Evolutionary conservation across 1,284 basidiomycete species (phyloP), one percentile per base, ranked within the genome.

Genomic region (Heliocybe sulcata): DNA sequence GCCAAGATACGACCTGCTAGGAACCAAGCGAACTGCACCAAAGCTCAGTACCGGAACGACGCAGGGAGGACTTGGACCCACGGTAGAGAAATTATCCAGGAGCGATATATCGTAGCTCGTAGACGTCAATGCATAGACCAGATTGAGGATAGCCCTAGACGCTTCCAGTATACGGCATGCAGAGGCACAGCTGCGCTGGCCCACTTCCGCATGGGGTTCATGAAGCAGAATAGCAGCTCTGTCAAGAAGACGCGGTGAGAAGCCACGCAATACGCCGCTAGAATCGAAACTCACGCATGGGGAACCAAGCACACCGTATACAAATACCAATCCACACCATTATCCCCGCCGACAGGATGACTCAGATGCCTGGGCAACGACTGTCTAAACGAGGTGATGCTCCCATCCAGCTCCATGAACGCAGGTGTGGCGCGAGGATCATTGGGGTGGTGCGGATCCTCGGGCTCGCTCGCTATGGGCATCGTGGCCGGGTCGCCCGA

Each of bases 61-160:
- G 50, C 33, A 55, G 61, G 27, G 52, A 29, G 42, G 25, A 35
- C 38, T 45, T 26, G 33, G 4, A 67, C 75, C 59, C 60, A 84
- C 83, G 58, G 78, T 73, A 56, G 79, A 81, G 59, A 83, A 83
- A 23, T 80, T 73, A 60, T 85, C 85, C 29, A 87, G 64, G 2
- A 85, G 71, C 6, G 81, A 81, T 10, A 87, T 74, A 61, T 87
- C 85, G 62, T 77, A 89, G 58, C 83, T 87, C 1, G 86, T 88
- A 9, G 83, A 80, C 65, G 76, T 80, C n/a, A 87, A 73, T 20
- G 70, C 70, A 61, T 87, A 85, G 25, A 88, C 76, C 19, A 87
- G 68, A 60, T 89, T 81, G 35, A 90, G 70, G 35, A 87, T 81
- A 0, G 77, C 75, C 47, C 85, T 77, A 3, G 86, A 77, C 25